Evolutionary conservation across 305 asterid genomes (phyloP).

Genomic region (Ajuga reptans): DNA sequence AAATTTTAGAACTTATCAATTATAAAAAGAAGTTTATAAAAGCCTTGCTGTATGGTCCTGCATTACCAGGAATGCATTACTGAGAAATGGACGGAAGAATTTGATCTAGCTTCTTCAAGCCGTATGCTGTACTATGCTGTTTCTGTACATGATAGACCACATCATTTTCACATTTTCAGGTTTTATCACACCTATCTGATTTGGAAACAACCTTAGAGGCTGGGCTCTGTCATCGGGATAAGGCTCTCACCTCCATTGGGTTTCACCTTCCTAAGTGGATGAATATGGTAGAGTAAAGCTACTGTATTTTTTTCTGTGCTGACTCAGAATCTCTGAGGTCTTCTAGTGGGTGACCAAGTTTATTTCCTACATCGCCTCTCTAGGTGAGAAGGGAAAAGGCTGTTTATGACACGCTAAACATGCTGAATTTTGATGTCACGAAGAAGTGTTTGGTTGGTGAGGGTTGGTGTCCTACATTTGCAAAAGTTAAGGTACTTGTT

Average conservation of each 20-base stretch:
- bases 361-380: slow-evolving; percentile 24
- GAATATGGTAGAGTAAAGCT: slow-evolving; percentile 46
- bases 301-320: neutral
- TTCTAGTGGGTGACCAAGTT: slow-evolving; percentile 13
- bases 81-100: neutral
- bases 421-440: slow-evolving; percentile 95
- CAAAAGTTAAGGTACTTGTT: slow-evolving; percentile 58
- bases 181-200: slow-evolving; percentile 77
- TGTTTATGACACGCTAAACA: slow-evolving; percentile 80
- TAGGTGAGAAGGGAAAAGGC: slow-evolving; percentile 96
- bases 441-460: slow-evolving; percentile 98
- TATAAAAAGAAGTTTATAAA: neutral
- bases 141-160: slow-evolving; percentile 8
- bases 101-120: slow-evolving; percentile 11
- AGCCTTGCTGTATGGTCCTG: neutral
- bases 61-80: neutral
- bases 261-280: slow-evolving; percentile 81
- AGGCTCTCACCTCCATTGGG: slow-evolving; percentile 71
- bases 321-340: slow-evolving; percentile 7
- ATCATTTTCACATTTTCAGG: slow-evolving; percentile 42
- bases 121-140: too few species aligned
- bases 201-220: slow-evolving; percentile 87
- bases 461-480: slow-evolving; percentile 97
- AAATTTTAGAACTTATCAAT: too few species aligned
- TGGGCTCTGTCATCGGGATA: slow-evolving; percentile 71